Evolutionary conservation across 129 eudicot species (phyloP), one percentile per base, ranked within the genome.

Genomic region (Helichrysum umbraculigerum): DNA sequence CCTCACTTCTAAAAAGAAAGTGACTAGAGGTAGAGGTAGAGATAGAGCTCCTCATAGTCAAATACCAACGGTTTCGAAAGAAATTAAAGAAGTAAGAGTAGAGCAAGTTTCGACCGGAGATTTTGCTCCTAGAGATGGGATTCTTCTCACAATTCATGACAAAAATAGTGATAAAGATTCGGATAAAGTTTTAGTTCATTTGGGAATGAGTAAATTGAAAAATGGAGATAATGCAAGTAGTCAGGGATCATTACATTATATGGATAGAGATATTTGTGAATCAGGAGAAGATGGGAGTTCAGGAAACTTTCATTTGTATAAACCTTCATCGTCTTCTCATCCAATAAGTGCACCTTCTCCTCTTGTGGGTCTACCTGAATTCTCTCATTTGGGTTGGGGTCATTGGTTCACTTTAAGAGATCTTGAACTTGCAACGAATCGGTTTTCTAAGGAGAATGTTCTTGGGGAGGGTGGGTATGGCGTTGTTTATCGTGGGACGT

Each of bases 361-460:
- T 28, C 80, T 91, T 62, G 83, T 80, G 51, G 97, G 97, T n/a
- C 75, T 91, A 63, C 97, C 97, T 57, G 97, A 91, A 71, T 85
- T 91, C 63, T 91, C 97, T 29, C 93, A 91, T 71, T 72, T 91
- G 88, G 97, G 97, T 68, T 91, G 97, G 97, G 97, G 97, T 37
- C 97, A 91, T 57, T 91, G 97, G 97, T 91, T 91, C 65, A 88
- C 97, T 4, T 82, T 91, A 66, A 66, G 97, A 10, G 97, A 91
- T 80, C 97, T 91, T 77, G 94, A 91, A 68, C 83, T 86, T 57
- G 97, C 97, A 60, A 91, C 97, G 7, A 77, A 81, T 66, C 74
- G 92, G 54, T 91, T 91, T 80, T 86, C 94, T 2, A 88, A 88
- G 86, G 97, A 91, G 72, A 86, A 88, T 83, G 84, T 91, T 66